Base-by-base conservation (phyloP, 1,284 basidiomycete species). In the Pseudozyma thailandica region DNA sequence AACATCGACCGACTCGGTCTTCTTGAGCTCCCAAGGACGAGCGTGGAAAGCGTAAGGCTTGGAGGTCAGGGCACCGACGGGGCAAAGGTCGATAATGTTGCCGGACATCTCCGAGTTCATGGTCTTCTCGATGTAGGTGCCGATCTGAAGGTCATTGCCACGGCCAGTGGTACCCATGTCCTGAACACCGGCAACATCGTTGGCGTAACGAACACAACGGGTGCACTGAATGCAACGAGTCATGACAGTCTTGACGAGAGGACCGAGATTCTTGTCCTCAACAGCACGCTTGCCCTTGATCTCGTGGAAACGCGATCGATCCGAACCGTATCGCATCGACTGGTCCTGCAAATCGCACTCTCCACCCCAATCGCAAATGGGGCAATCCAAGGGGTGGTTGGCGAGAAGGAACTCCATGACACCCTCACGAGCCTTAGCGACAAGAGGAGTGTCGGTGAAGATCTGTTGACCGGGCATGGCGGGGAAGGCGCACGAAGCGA, bases 281-380 rank as follows among this genome's bases (percentile, higher is more conserved):
- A 96, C 92, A 1, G 96, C 95, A 64, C 95, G 92, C 86, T 98
- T 98, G 77, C 95, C 96, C 3, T 92, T 89, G 65, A 96, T 92
- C 86, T 99, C 95, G 86, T 98, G 94, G 89, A 97, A 98, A 47
- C 96, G 90, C 6, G 92, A 91, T 66, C 96, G 91, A 86, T 99
- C 95, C 12, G 94, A 92, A 45, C 95, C 95, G 83, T 98, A 99
- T 56, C 95, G 91, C 94, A 98, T 98, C 25, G 94, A 95, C 85
- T 99, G 96, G 85, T 99, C 95, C 87, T 99, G 95, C 21, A 99
- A 88, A 84, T 99, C 96, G 84, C 96, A 99, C 88, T 98, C 95
- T 50, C 84, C 84, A 55, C 84, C 84, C 79, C 84, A 82, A 84
- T 99, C 96, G 82, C 95, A 99, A 76, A 98, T 92, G 31, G 96